phyloP scores from a whole-genome alignment of 768 basidiomycete species.

The Leccinellum rugosiceps region DNA sequence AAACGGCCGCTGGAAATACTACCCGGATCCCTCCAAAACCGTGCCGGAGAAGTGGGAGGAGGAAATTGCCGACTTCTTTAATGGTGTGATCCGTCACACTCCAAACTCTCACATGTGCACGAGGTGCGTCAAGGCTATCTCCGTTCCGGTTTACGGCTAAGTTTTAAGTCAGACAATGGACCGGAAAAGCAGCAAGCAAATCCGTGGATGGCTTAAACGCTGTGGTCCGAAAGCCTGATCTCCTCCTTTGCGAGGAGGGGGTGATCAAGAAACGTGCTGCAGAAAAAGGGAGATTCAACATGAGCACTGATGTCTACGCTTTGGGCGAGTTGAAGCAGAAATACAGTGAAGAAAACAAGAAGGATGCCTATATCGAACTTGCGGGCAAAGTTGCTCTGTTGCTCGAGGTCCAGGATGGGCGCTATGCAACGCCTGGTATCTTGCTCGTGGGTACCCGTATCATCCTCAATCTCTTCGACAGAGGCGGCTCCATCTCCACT shows the following conservation, averaged over 20 bases:
- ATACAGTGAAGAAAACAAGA: background rate
- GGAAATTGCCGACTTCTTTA: background rate
- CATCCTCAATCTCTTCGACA: background rate
- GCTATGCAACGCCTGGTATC: background rate
- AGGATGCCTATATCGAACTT: background rate
- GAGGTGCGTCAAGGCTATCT: background rate
- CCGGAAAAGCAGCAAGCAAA: background rate
- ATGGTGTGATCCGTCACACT: background rate
- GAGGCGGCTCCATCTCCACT: background rate
- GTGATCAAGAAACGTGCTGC: background rate
- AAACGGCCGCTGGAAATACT: background rate
- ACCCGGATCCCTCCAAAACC: background rate
- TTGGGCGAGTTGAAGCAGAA: background rate
- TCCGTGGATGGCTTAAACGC: background rate
- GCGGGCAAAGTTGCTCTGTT: background rate
- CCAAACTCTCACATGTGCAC: background rate
- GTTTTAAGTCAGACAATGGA: background rate
- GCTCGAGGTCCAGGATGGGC: background rate
- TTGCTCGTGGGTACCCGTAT: background rate
- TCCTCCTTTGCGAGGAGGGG: background rate
- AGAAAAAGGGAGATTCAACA: background rate
- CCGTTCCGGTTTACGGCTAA: background rate
- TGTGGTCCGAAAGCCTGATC: background rate
- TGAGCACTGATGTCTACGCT: background rate
- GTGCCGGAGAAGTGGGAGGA: background rate